Conservation (phyloP, 1,284 basidiomycete species). For the Puccinia hordei region DNA sequence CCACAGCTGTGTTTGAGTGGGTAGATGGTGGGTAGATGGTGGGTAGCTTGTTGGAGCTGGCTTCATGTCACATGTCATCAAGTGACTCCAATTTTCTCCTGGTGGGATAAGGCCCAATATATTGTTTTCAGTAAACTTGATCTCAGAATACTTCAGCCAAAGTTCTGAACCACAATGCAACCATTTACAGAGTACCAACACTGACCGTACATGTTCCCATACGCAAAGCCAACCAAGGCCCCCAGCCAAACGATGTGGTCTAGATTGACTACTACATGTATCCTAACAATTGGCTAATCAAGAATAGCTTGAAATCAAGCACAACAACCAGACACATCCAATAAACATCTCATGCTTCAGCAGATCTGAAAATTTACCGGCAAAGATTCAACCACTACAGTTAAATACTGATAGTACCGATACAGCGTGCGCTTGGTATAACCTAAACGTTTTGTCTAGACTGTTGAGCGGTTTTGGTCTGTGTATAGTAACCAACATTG, state of each 20-base stretch:
- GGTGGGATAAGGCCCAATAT: too few species aligned
- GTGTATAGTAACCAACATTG: slow-evolving; percentile 27
- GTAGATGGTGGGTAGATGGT: too few species aligned
- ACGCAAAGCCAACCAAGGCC: slow-evolving; percentile 36
- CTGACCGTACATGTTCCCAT: slow-evolving; percentile 44
- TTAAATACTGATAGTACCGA: slow-evolving; percentile 45
- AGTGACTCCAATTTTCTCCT: too few species aligned
- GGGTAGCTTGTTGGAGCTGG: too few species aligned
- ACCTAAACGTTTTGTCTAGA: neutral
- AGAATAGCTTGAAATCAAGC: slow-evolving; percentile 33
- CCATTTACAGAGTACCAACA: slow-evolving; percentile 31
- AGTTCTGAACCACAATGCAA: too few species aligned
- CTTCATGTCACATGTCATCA: too few species aligned
- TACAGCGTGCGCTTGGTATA: slow-evolving; percentile 29
- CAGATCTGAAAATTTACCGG: slow-evolving; percentile 26
- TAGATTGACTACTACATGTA: neutral
- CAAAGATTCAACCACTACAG: slow-evolving; percentile 43
- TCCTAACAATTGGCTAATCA: slow-evolving; percentile 23
- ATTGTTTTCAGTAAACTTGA: too few species aligned
- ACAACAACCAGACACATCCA: slow-evolving; percentile 37
- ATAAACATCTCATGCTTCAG: neutral
- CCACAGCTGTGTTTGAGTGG: too few species aligned
- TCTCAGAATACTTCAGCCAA: too few species aligned
- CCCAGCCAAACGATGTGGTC: neutral
- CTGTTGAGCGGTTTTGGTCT: neutral